Base-by-base conservation (phyloP, 2,329 filamentous ascomycete species). In the Tolypocladium paradoxum region DNA sequence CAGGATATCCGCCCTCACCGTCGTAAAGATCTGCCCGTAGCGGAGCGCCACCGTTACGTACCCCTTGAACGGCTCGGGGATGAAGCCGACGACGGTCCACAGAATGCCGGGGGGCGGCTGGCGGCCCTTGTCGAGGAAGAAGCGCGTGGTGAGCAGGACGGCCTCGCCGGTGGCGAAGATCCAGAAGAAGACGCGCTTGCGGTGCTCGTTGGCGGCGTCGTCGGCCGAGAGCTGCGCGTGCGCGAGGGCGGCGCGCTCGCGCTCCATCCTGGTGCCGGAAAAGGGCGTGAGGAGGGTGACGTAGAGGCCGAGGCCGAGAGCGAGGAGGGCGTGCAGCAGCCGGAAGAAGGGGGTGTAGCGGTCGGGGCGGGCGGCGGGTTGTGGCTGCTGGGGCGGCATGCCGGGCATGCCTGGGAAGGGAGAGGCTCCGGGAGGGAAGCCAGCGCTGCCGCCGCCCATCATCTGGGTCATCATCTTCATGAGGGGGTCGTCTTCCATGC, bases 161-260 rank as follows among this genome's bases (percentile, higher is more conserved):
- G 88, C 76, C 71, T 93, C 87, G 34, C 82, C 84, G 0, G 87
- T 89, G 6, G 87, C 84, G 65, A 92, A 93, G n/a, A 87, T 77
- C 73, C 84, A 89, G 68, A 92, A 90, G 69, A 90, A 85, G 24
- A 70, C 50, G 48, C 56, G 61, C 57, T 64, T 68, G 45, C 63
- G 66, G 49, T 60, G 65, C 54, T 69, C 66, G 24, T 64, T 55
- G 40, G 65, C 65, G 14, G 63, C 57, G 47, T 63, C 65, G 16
- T 56, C 52, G 9, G 54, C 58, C 14, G 64, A 60, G 37, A 58
- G 57, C 38, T 59, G 58, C 9, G 58, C 59, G 43, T 62, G 61
- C 16, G 63, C 59, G 34, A 67, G 55, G 47, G 63, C 59, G 22
- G 62, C 63, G 11, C 73, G 68, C 52, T 81, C 76, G 33, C 87